Evolutionary conservation across 169 alveolate species (phyloP).

Genomic region (Babesia ovata): DNA sequence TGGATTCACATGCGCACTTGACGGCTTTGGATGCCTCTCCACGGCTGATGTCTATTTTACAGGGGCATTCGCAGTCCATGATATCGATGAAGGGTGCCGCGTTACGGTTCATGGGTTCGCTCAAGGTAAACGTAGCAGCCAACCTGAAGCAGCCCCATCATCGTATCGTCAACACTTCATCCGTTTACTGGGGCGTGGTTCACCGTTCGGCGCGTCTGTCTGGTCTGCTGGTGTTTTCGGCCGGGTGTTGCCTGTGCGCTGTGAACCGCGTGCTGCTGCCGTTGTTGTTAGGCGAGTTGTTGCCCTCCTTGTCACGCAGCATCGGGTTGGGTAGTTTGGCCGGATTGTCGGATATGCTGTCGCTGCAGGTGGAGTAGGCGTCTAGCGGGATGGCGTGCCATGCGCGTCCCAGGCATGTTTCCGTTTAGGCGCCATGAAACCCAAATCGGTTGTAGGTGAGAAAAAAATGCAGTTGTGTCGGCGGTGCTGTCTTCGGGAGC

Average conservation of each 20-base stretch:
- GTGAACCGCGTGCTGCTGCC: not conserved
- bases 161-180: not conserved
- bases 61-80: conserved; percentile 1
- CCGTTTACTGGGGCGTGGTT: not conserved
- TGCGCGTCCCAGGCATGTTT: too few species aligned
- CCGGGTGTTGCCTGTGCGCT: not conserved
- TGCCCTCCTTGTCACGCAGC: not conserved
- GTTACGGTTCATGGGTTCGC: not conserved
- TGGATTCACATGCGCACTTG: not conserved
- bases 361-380: too few species aligned
- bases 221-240: not conserved
- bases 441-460: too few species aligned
- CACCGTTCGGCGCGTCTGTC: not conserved
- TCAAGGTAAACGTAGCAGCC: not conserved
- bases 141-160: not conserved
- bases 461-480: too few species aligned
- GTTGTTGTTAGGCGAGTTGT: not conserved
- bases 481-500: too few species aligned
- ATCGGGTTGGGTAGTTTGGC: too few species aligned
- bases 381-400: too few species aligned
- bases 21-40: conserved; percentile 59
- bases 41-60: conserved; percentile 1
- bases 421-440: too few species aligned
- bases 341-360: too few species aligned
- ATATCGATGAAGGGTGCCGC: conserved; percentile 9